A percentile compares a stretch with the other conserved stretches of the same genome.
phyloP scores from a whole-genome alignment of 805 yeast genomes.

The Yamadazyma ubonensis region DNA sequence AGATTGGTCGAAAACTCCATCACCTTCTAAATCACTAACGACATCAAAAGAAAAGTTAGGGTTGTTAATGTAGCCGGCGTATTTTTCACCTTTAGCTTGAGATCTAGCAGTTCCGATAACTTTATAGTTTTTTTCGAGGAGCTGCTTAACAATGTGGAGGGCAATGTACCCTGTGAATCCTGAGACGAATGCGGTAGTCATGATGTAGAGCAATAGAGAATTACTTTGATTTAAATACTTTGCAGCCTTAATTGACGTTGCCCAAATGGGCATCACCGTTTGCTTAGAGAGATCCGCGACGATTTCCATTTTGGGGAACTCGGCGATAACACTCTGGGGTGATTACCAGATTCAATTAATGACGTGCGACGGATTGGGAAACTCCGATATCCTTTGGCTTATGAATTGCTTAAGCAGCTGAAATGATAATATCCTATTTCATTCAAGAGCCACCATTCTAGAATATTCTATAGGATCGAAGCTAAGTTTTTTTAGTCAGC shows the following conservation, averaged over 20 bases:
- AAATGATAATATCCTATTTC: too few species aligned
- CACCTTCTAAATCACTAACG: slow-evolving; percentile 20
- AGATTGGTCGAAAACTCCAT: slow-evolving; percentile 26
- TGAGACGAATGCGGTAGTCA: slow-evolving; percentile 33
- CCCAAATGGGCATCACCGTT: background rate
- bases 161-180: slow-evolving; percentile 60
- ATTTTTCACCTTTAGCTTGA: slow-evolving; percentile 38
- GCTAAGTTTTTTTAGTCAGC: too few species aligned
- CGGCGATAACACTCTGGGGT: too few species aligned
- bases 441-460: too few species aligned
- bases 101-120: slow-evolving; percentile 55
- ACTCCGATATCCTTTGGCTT: too few species aligned
- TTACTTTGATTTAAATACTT: background rate
- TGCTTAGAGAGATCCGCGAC: background rate
- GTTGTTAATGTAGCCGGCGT: slow-evolving; percentile 23
- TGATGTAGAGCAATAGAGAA: background rate
- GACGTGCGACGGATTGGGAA: too few species aligned
- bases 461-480: too few species aligned
- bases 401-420: too few species aligned
- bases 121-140: slow-evolving; percentile 38
- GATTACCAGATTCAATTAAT: too few species aligned
- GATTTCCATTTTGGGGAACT: background rate
- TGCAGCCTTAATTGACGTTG: background rate
- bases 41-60: slow-evolving; percentile 20
- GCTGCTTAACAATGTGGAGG: slow-evolving; percentile 43